Base-by-base conservation (phyloP, 2,329 filamentous ascomycete genomes). In the Fusarium fracticaudum region DNA sequence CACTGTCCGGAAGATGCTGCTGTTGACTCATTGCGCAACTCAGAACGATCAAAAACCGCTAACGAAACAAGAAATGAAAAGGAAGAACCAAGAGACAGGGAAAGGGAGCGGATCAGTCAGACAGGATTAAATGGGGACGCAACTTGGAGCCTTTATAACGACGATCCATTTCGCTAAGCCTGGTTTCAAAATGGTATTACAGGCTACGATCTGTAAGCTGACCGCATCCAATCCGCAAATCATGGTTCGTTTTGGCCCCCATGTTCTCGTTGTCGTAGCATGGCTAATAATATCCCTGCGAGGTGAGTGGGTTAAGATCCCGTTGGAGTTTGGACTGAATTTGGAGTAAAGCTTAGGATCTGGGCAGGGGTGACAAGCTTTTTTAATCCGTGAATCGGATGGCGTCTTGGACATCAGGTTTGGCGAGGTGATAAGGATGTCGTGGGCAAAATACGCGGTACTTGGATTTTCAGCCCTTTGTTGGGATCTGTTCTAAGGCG, bases 131-230 rank as follows among this genome's bases (percentile, higher is more conserved):
- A 24, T 40, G 44, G 29, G 71, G 66, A 58, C 66, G 48, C 44
- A 53, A 37, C 40, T 29, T 37, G 43, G 44, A 18, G 13, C 14
- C 37, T 73, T 72, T 73, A 60, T 71, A 68, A 24, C 38, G 64
- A 60, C 48, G 61, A 58, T 68, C 71, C 41, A 43, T 58, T 31
- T 47, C 37, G 45, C 47, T 41, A 55, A 29, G 40, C 43, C 38
- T 45, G 41, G 71, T 71, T 74, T 71, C 61, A 64, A 44, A 59
- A 33, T n/a, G 44, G 54, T 26, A 62, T 53, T 48, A 24, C 26
- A 29, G 53, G 40, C 43, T 73, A 40, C 54, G 66, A 74, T 67
- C 63, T 41, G 44, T 69, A 73, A 72, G 71, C 71, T 72, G 67
- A 69, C 71, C 48, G 51, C 69, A 50, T 35, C n/a, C 24, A 59